These are phyloP conservation scores for Fusarium nisikadoi DNA, from an alignment of 2,329 filamentous ascomycete genomes.

Conservation along the genomic window DNA sequence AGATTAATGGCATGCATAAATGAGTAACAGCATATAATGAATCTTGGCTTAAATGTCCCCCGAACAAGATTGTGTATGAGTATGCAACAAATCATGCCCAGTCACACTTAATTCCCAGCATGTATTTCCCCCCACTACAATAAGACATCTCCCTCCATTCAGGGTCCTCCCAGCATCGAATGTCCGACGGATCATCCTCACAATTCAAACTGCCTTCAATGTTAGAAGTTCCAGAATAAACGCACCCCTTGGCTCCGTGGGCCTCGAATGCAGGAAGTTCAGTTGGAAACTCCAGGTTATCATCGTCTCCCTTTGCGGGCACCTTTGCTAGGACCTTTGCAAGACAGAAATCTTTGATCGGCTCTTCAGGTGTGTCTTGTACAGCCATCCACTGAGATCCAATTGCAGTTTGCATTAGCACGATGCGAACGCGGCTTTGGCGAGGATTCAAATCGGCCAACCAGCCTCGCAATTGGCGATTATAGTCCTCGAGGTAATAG, in stretches of 20 bases:
- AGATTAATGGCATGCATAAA: not conserved
- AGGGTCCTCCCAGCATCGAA: not conserved
- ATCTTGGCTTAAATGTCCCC: not conserved
- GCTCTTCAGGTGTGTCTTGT: not conserved
- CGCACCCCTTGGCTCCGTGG: not conserved
- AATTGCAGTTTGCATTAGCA: not conserved
- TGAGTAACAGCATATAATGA: accelerated
- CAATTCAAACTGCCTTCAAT: not conserved
- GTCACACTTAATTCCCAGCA: not conserved
- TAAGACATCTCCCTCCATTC: not conserved
- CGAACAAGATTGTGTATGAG: not conserved
- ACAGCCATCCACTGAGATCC: not conserved
- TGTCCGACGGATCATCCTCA: not conserved
- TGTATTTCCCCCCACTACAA: not conserved
- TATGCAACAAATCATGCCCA: not conserved
- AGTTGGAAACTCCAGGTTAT: not conserved
- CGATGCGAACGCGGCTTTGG: not conserved
- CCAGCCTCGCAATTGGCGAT: not conserved
- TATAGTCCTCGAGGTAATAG: not conserved
- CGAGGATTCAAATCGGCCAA: not conserved
- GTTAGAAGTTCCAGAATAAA: not conserved
- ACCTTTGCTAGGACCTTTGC: not conserved
- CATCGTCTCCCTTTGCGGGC: not conserved
- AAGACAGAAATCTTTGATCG: not conserved
- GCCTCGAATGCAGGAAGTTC: not conserved